A percentile compares a stretch with the other conserved stretches of the same genome.
phyloP scores from a whole-genome alignment of 2,329 filamentous ascomycete genomes.

The Penicillium sumatraense region DNA sequence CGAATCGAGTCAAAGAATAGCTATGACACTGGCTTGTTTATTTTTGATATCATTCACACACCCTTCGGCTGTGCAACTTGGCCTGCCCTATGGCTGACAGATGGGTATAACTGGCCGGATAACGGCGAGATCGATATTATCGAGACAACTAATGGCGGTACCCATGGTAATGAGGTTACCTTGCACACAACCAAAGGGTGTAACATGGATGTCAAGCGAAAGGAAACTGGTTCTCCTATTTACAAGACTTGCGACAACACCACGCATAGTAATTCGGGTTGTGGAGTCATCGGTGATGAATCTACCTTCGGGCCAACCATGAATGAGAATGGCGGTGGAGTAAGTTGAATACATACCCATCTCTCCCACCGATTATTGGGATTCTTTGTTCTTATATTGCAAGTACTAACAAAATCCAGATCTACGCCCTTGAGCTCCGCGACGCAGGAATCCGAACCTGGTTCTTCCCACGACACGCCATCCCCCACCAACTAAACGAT shows the following conservation, averaged over 20 bases:
- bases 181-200: conserved; percentile 63
- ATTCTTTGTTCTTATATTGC: too few relatives aligned
- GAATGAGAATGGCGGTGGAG: conserved; percentile 61
- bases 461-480: conserved; percentile 58
- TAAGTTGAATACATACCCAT: conserved; percentile 23
- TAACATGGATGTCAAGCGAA: conserved; percentile 58
- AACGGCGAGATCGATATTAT: conserved; percentile 70
- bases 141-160: conserved; percentile 61
- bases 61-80: conserved; percentile 68
- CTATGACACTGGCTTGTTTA: conserved; percentile 67
- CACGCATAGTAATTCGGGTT: conserved; percentile 61
- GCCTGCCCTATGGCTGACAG: conserved; percentile 70
- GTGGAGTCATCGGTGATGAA: conserved; percentile 54
- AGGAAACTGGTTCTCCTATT: conserved; percentile 54
- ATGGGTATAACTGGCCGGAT: conserved; percentile 64
- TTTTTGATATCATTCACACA: conserved; percentile 68
- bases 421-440: conserved; percentile 67
- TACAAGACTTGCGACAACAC: conserved; percentile 57
- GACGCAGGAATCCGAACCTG: conserved; percentile 65
- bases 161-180: conserved; percentile 62
- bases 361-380: too few relatives aligned
- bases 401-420: conserved; percentile 20
- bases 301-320: conserved; percentile 57
- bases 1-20: conserved; percentile 64
- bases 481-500: conserved; percentile 59